phyloP scores from a whole-genome alignment of 495 filamentous ascomycete species.

The Delitschia confertaspora region DNA sequence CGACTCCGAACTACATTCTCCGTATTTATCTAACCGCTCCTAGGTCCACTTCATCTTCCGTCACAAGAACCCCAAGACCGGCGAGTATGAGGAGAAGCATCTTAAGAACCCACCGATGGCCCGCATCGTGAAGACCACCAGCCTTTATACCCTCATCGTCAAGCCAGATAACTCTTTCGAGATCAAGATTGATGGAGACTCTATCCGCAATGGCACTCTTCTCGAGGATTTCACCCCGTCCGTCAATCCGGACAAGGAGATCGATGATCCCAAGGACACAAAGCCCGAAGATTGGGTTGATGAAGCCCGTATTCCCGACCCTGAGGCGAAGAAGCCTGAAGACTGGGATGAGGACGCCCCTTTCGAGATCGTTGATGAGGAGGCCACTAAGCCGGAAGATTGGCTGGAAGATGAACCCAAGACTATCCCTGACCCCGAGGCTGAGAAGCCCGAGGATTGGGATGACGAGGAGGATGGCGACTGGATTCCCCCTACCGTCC shows the following conservation, averaged over 20 bases:
- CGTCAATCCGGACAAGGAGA: slow-evolving; percentile 93
- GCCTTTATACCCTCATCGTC: slow-evolving; percentile 93
- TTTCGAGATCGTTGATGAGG: slow-evolving; percentile 88
- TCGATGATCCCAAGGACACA: slow-evolving; percentile 89
- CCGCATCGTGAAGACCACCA: slow-evolving; percentile 78
- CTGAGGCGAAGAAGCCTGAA: slow-evolving; percentile 88
- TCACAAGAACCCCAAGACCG: slow-evolving; percentile 99
- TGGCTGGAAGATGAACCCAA: slow-evolving; percentile 91
- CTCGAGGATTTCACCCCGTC: slow-evolving; percentile 89
- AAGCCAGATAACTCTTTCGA: slow-evolving; percentile 90
- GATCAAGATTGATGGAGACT: slow-evolving; percentile 81
- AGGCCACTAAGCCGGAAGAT: slow-evolving; percentile 83
- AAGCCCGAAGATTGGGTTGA: slow-evolving; percentile 98
- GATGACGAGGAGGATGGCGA: slow-evolving; percentile 99
- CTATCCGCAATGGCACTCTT: slow-evolving; percentile 78
- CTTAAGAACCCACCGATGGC: slow-evolving; percentile 74
- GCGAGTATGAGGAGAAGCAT: slow-evolving; percentile 99
- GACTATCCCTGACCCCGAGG: slow-evolving; percentile 87
- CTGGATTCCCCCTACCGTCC: slow-evolving; percentile 86
- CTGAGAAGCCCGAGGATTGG: slow-evolving; percentile 98
- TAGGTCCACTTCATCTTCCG: slow-evolving; percentile 99
- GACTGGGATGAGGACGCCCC: slow-evolving; percentile 99
- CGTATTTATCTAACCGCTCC: slow-evolving; percentile 5
- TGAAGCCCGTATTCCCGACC: slow-evolving; percentile 78
- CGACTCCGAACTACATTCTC: background rate